Evolutionary conservation across 1,139 yeast species (phyloP).

Genomic region (Scheffersomyces insectosa): DNA sequence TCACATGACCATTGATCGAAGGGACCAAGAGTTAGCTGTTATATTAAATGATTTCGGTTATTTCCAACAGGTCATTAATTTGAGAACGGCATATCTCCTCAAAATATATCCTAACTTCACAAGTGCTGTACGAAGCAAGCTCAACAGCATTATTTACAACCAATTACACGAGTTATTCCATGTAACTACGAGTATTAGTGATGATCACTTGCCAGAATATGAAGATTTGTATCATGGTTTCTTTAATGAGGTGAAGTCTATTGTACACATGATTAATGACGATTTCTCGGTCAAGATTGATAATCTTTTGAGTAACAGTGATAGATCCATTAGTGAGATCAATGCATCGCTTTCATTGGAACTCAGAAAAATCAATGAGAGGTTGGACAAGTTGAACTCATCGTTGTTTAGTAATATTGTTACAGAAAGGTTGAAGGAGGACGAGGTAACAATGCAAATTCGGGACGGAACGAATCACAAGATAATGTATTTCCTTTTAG

Average conservation of each 20-base stretch:
- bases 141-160: constrained; percentile 21
- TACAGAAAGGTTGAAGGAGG: constrained; percentile 19
- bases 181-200: constrained; percentile 31
- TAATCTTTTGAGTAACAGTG: constrained; percentile 66
- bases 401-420: constrained; percentile 32
- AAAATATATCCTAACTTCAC: constrained; percentile 33
- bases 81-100: constrained; percentile 27
- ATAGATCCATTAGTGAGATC: constrained; percentile 77
- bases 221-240: constrained; percentile 36
- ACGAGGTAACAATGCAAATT: constrained; percentile 20
- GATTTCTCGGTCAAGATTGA: constrained; percentile 57
- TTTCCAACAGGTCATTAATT: constrained; percentile 13
- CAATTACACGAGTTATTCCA: constrained; percentile 27
- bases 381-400: constrained; percentile 55
- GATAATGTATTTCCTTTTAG: constrained; percentile 41
- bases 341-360: constrained; percentile 78
- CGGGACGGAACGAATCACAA: constrained; percentile 30
- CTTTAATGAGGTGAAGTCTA: constrained; percentile 37
- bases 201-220: constrained; percentile 37
- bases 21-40: neutral
- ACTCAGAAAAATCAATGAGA: constrained; percentile 67
- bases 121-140: constrained; percentile 15
- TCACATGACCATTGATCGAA: no score
- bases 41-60: constrained; percentile 11
- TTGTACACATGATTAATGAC: constrained; percentile 42